Evolutionary conservation across 176 grass and related monocot genomes (phyloP), one percentile per base, ranked within the genome.

Genomic region (Neostapfia colusana): DNA sequence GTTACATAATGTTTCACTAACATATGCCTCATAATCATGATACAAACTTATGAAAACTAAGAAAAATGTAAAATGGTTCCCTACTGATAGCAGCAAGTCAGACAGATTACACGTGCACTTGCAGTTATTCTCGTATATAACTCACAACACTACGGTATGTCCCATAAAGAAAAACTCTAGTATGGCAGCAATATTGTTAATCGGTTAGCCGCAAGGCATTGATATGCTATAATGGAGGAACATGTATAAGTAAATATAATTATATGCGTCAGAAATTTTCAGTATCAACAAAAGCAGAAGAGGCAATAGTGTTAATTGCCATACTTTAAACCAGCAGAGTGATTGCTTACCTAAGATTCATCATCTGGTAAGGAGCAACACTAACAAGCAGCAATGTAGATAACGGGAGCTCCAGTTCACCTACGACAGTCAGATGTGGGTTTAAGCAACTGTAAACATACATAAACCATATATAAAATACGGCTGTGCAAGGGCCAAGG

Each of bases 401-500:
- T 60, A 99, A 84, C 0, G 95, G 89, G 67, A 99, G 91, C 26
- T 95, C 91, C 74, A 99, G 64, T 54, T 90, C 87, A 85, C 85
- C 95, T 98, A 31, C 26, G 78, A 79, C 44, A 48, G 31, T 65
- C 34, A 83, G 37, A 43, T 62, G 38, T 12, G 10, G 40, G 17
- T 74, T 68, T 59, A 87, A 79, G 43, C 35, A 60, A 61, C 2
- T 64, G 11, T 73, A 58, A 63, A 64, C 7, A 76, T 82, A 50
- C 40, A 76, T 82, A 40, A 51, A 50, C 35, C 36, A 51, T 36
- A 76, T 45, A 46, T 53, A 11, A 37, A 58, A 66, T 76, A 18
- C 28, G 61, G 25, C 13, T 53, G 6, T 13, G 42, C 0, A 39
- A 66, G 0, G 0, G 18, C 36, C 0, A 39, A 66, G 0, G 0